A percentile compares a stretch with the other conserved stretches of the same genome.
Evolutionary conservation across 805 yeast genomes (phyloP).

Genomic region (Yarrowia sp.): DNA sequence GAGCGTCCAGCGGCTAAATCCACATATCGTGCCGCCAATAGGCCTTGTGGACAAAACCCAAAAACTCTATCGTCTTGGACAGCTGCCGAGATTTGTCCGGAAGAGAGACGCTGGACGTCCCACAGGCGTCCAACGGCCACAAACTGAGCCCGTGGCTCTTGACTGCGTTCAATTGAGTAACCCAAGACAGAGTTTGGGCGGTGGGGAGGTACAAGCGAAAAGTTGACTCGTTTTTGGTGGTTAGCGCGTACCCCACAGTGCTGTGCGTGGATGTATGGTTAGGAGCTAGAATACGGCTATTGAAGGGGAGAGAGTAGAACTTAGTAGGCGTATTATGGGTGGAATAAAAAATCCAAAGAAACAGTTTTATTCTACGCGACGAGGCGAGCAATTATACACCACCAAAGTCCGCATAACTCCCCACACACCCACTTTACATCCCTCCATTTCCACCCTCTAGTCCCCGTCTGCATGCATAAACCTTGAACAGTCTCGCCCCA

Average conservation of each 20-base stretch:
- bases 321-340: background rate
- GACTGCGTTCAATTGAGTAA: background rate
- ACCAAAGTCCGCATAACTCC: background rate
- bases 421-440: background rate
- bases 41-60: background rate
- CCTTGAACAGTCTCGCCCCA: background rate
- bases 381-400: too few species aligned
- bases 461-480: background rate
- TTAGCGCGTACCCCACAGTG: background rate
- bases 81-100: constrained; percentile 1
- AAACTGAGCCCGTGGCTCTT: background rate
- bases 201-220: background rate
- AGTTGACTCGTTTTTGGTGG: background rate
- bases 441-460: background rate
- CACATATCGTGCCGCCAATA: background rate
- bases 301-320: background rate
- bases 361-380: too few species aligned
- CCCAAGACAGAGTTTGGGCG: background rate
- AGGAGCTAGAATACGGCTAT: background rate
- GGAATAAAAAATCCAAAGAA: too few species aligned
- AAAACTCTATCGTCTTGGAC: background rate
- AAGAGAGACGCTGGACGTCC: background rate
- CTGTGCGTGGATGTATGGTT: background rate
- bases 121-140: background rate
- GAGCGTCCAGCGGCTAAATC: background rate